phyloP scores from a whole-genome alignment of 768 basidiomycete genomes.

The Tephrocybe sp. region DNA sequence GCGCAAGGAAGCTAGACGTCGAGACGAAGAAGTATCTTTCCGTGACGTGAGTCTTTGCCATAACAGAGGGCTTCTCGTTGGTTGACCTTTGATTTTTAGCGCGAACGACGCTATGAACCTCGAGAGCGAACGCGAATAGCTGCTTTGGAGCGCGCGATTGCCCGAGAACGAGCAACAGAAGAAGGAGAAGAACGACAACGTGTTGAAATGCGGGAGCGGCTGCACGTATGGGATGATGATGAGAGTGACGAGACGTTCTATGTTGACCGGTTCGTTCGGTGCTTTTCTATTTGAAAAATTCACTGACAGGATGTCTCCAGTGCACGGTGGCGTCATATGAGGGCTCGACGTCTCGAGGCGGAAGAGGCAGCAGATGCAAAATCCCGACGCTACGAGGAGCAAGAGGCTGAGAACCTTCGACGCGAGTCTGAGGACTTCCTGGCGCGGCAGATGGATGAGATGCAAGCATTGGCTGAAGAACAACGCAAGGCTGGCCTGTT shows the following conservation, averaged over 20 bases:
- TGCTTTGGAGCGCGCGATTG: conserved; percentile 71
- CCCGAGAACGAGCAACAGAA: conserved; percentile 64
- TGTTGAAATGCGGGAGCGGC: conserved; percentile 72
- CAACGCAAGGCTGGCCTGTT: conserved; percentile 89
- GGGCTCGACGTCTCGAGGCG: conserved; percentile 64
- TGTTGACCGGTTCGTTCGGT: conserved; percentile 65
- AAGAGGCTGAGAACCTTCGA: conserved; percentile 83
- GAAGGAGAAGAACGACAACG: conserved; percentile 81
- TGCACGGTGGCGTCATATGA: conserved; percentile 80
- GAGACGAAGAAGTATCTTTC: conserved; percentile 84
- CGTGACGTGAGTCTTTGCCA: conserved; percentile 63
- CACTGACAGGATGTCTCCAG: conserved; percentile 33
- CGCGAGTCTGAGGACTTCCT: conserved; percentile 93
- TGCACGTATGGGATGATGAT: conserved; percentile 92
- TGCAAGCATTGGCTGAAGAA: conserved; percentile 88
- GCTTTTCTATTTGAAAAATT: neutral
- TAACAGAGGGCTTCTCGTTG: neutral
- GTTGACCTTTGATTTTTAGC: conserved; percentile 41
- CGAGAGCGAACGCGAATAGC: conserved; percentile 82
- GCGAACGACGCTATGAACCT: conserved; percentile 91
- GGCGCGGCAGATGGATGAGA: conserved; percentile 92
- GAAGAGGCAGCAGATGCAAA: conserved; percentile 86
- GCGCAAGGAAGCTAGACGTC: conserved; percentile 66
- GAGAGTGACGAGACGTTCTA: conserved; percentile 93
- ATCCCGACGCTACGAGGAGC: conserved; percentile 78